Conservation (phyloP, 208 protist species). For the Borovskyia barvae region DNA sequence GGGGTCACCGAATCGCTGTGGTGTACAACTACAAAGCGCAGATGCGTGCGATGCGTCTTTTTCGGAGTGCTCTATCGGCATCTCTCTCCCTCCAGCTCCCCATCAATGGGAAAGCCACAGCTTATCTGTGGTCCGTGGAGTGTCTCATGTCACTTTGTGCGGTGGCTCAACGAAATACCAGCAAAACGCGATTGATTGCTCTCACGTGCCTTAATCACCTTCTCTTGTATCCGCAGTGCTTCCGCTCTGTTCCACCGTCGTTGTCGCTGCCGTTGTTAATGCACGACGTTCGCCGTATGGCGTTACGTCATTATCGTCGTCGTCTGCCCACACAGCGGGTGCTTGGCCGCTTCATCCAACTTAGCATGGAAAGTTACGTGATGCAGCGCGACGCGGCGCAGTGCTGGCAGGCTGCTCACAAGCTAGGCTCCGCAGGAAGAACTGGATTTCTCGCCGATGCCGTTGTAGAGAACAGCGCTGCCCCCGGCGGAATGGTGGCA, state of each 20-base stretch:
- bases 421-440: not conserved
- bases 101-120: not conserved
- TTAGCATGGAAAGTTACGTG: conserved; percentile 70
- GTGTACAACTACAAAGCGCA: conserved; percentile 65
- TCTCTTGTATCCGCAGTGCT: conserved; percentile 45
- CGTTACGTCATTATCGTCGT: conserved; percentile 62
- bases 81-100: conserved; percentile 21
- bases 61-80: conserved; percentile 48
- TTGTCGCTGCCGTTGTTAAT: conserved; percentile 26
- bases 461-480: not conserved
- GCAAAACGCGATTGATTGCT: conserved; percentile 70
- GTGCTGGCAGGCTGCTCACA: conserved; percentile 34
- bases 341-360: conserved; percentile 68
- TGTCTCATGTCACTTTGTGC: conserved; percentile 51
- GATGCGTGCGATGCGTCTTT: conserved; percentile 55
- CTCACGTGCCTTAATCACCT: conserved; percentile 75
- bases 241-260: conserved; percentile 26
- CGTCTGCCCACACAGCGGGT: conserved; percentile 27
- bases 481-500: no score
- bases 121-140: conserved; percentile 33
- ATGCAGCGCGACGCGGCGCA: conserved; percentile 59
- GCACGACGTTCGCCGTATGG: conserved; percentile 53
- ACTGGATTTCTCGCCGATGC: not conserved
- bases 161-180: conserved; percentile 51
- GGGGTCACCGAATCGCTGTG: conserved; percentile 81